Base-by-base conservation (phyloP, 768 basidiomycete species). In the Nevesoporus exiguus region DNA sequence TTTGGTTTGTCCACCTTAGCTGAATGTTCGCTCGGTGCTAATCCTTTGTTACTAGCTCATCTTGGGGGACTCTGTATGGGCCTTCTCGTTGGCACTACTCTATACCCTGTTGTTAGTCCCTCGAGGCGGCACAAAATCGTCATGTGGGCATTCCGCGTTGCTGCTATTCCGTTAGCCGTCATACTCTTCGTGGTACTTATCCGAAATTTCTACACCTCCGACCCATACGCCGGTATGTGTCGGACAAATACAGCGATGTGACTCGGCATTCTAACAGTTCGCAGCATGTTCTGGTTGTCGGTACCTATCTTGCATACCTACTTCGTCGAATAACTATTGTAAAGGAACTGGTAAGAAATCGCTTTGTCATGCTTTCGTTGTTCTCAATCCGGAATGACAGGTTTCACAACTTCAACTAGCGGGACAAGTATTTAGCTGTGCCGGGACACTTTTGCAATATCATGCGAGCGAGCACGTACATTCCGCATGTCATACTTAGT, bases 221-320 rank as follows among this genome's bases (percentile, higher is more conserved):
- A 97, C 68, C 91, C 94, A 29, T 88, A 89, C 65, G 85, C 85
- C 13, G 91, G 92, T 83, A 74, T 55, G 81, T 56, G 34, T 13
- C 14, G 27, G 17, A 11, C 11, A 42, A 47, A 46, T 51, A 54
- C 25, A 24, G 33, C n/a, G 21, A 17, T 22, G n/a, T n/a, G 21
- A 17, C 5, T n/a, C 24, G 31, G 13, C 29, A 15, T 37, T 41
- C 41, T 41, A 46, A 58, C 49, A 37, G 51, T 51, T 9, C 21
- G 31, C 48, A 91, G 92, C 91, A 27, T 93, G 91, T 67, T 77
- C 84, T 49, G 88, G 93, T 59, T 97, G 94, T 68, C 83, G 91
- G 47, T 97, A 91, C 69, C 73, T 97, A 5, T 93, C 91, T 2
- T 97, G 95, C 62, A 83, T 95, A 68, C 95, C 94, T 1, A 88